Evolutionary conservation across 257 asterid species (phyloP).

Genomic region (Nyctanthes arbortristis): DNA sequence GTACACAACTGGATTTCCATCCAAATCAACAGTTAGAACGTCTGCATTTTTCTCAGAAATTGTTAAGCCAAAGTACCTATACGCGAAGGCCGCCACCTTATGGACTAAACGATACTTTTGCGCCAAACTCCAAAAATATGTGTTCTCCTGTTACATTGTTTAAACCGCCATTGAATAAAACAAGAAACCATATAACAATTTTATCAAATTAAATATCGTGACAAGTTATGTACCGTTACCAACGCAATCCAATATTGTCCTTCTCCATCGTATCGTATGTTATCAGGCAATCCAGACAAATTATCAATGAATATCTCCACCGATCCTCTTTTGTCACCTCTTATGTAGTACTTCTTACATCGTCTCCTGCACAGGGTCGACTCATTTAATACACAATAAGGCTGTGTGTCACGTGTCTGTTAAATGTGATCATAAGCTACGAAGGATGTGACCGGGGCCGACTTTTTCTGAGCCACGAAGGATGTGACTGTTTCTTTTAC

Average conservation of each 20-base stretch:
- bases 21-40: slow-evolving; percentile 59
- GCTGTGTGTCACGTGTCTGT: too few species aligned
- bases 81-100: slow-evolving; percentile 47
- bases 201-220: neutral
- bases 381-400: neutral
- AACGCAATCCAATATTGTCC: slow-evolving; percentile 82
- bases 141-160: slow-evolving; percentile 37
- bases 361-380: slow-evolving; percentile 66
- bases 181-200: neutral
- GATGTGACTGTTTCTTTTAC: slow-evolving; percentile 48
- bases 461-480: slow-evolving; percentile 59
- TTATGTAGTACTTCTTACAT: slow-evolving; percentile 58
- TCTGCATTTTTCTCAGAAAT: slow-evolving; percentile 53
- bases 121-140: slow-evolving; percentile 28
- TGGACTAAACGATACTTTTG: slow-evolving; percentile 52
- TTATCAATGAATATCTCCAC: slow-evolving; percentile 60
- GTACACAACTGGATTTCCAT: slow-evolving; percentile 64
- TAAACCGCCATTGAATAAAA: neutral
- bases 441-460: slow-evolving; percentile 57
- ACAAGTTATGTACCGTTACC: slow-evolving; percentile 29
- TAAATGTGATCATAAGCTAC: slow-evolving; percentile 59
- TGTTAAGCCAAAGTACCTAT: slow-evolving; percentile 33
- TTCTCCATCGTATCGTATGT: slow-evolving; percentile 79
- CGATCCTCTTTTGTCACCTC: slow-evolving; percentile 60
- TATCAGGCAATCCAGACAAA: slow-evolving; percentile 87